phyloP scores from a whole-genome alignment of 371 early-diverging fungal genomes.

The Actinomortierella ambigua region DNA sequence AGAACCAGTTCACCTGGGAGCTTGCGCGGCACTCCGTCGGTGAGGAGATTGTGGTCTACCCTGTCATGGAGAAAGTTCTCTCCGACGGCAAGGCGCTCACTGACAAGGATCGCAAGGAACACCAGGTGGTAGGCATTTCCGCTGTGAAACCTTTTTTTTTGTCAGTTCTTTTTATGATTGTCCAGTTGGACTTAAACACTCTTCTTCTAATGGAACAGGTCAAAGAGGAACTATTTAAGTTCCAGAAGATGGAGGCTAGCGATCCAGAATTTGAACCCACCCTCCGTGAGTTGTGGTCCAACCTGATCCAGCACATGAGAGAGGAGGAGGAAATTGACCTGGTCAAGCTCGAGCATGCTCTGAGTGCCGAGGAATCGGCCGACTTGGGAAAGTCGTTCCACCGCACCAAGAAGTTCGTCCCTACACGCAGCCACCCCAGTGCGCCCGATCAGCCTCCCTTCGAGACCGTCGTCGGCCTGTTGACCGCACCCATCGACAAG shows the following conservation, averaged over 20 bases:
- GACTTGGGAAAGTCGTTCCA: conserved; percentile 11
- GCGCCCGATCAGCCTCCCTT: conserved; percentile 33
- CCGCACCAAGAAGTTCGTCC: conserved; percentile 23
- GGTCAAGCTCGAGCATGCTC: conserved; percentile 6
- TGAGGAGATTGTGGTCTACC: conserved; percentile 29
- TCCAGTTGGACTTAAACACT: too few relatives aligned
- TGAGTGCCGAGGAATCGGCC: conserved; percentile 6
- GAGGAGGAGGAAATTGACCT: conserved; percentile 29
- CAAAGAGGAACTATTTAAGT: conserved; percentile 19
- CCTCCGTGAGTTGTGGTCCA: conserved; percentile 7
- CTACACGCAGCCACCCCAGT: conserved; percentile 23
- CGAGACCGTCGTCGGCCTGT: conserved; percentile 22
- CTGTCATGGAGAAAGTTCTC: conserved; percentile 15
- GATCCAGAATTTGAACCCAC: conserved; percentile 12
- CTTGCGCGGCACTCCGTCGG: conserved; percentile 34
- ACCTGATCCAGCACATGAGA: conserved; percentile 23
- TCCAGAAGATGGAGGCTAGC: conserved; percentile 15
- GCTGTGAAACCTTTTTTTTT: too few relatives aligned
- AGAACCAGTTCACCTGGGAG: conserved; percentile 33
- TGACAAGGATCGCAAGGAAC: conserved; percentile 23
- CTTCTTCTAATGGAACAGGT: conserved; percentile 6
- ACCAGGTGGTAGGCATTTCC: conserved; percentile 11
- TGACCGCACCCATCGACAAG: conserved; percentile 23
- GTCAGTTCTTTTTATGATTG: too few relatives aligned
- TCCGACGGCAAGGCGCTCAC: conserved; percentile 15